These are phyloP conservation scores for Aspergillus aculeatus DNA, from an alignment of 2,329 filamentous ascomycete genomes.

Conservation along the genomic window DNA sequence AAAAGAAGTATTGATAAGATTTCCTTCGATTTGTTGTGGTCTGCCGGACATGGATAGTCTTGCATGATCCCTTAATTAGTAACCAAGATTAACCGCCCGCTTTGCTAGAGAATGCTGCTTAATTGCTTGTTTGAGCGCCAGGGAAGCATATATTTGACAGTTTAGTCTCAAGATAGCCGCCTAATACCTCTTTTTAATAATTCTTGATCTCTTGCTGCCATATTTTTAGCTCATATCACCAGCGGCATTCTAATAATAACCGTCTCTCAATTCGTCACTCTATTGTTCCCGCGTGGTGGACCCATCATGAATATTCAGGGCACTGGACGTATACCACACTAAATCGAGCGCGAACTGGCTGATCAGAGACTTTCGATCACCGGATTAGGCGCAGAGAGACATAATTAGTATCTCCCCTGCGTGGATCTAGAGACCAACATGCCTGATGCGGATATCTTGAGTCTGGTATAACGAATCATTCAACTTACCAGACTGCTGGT, in stretches of 20 bases:
- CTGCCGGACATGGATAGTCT: not conserved
- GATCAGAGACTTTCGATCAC: not conserved
- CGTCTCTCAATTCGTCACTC: not conserved
- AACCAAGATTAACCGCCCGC: constrained; percentile 17
- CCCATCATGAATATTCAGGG: not conserved
- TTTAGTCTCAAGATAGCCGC: not conserved
- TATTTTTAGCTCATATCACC: not conserved
- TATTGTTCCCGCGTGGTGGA: not conserved
- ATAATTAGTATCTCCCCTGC: constrained; percentile 16
- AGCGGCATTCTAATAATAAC: constrained; percentile 12
- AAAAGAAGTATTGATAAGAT: not conserved
- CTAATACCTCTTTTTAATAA: constrained; percentile 2
- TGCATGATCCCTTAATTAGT: constrained; percentile 15
- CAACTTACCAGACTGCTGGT: no score
- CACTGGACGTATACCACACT: not conserved
- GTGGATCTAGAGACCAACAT: no score
- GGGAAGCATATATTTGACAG: not conserved
- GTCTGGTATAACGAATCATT: no score
- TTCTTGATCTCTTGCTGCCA: not conserved
- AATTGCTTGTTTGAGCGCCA: no score
- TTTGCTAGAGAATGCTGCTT: no score
- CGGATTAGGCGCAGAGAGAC: constrained; percentile 4
- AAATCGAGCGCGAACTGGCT: not conserved
- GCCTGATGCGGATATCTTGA: no score
- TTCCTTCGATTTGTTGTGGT: not conserved